Conservation (phyloP, 2,329 filamentous ascomycete species). For the Zarea fungicola region DNA sequence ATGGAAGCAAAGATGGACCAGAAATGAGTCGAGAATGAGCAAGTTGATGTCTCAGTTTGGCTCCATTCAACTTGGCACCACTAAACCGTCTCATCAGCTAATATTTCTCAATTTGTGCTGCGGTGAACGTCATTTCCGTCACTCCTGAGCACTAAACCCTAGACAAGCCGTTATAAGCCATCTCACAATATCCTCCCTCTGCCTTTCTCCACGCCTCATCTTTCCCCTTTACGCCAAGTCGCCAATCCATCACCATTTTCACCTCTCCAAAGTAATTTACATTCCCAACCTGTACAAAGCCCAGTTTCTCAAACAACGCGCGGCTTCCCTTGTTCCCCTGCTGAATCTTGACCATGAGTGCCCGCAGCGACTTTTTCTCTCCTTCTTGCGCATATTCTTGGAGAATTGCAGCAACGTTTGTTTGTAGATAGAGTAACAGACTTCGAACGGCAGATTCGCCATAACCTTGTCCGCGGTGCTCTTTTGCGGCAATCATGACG, state of each 20-base stretch:
- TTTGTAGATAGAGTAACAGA: constrained; percentile 64
- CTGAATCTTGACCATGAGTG: constrained; percentile 55
- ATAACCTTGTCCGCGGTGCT: constrained; percentile 55
- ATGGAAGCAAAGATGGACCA: too few relatives aligned
- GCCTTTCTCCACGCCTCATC: constrained; percentile 20
- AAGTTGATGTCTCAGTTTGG: too few relatives aligned
- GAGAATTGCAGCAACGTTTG: constrained; percentile 50
- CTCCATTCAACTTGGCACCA: too few relatives aligned
- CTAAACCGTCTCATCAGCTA: too few relatives aligned
- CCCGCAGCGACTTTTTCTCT: constrained; percentile 30
- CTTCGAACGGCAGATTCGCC: constrained; percentile 60
- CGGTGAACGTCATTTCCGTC: too few relatives aligned
- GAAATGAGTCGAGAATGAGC: too few relatives aligned
- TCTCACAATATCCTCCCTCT: constrained; percentile 6
- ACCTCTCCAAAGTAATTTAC: constrained; percentile 59
- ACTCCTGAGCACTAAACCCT: too few relatives aligned
- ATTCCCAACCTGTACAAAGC: constrained; percentile 45
- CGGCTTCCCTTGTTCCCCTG: constrained; percentile 48
- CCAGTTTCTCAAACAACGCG: constrained; percentile 45
- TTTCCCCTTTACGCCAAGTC: constrained; percentile 16
- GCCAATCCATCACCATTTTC: constrained; percentile 40
- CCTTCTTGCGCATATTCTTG: constrained; percentile 30
- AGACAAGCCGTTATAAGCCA: too few relatives aligned
- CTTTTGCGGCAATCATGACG: constrained; percentile 70
- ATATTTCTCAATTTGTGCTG: too few relatives aligned